phyloP scores from a whole-genome alignment of 2,329 filamentous ascomycete genomes.

The Cephalotrichum gorgonifer region DNA sequence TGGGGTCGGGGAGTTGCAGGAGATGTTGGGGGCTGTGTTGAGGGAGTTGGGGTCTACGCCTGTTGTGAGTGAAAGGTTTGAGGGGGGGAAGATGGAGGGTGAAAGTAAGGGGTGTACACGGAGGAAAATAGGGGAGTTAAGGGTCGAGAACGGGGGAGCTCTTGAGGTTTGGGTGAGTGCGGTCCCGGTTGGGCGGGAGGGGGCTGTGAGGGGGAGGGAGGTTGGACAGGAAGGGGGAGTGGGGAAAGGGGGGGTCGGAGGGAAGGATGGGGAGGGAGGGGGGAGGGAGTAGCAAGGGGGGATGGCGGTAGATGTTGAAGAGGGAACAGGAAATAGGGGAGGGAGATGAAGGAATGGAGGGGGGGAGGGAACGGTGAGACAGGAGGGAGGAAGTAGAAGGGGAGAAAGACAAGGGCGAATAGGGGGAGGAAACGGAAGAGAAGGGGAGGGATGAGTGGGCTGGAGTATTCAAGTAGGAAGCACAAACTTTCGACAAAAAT shows the following conservation, averaged over 20 bases:
- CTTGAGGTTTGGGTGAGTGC: not conserved
- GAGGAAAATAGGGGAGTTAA: conserved; percentile 20
- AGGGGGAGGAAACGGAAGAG: no score
- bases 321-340: no score
- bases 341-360: no score
- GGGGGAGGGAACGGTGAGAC: no score
- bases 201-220: not conserved
- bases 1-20: conserved; percentile 22
- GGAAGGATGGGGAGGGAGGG: not conserved
- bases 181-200: not conserved
- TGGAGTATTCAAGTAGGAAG: no score
- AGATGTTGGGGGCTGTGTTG: conserved; percentile 12
- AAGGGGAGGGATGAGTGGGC: no score
- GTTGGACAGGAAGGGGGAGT: not conserved
- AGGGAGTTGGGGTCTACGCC: conserved; percentile 22
- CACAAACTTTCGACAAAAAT: no score
- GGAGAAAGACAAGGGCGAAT: no score
- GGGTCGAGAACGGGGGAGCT: conserved; percentile 18
- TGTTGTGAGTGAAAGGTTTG: conserved; percentile 40
- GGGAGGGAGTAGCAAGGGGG: not conserved
- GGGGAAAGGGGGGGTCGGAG: no score
- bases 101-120: conserved; percentile 36
- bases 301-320: not conserved
- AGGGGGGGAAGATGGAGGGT: conserved; percentile 47
- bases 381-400: no score